Conservation (phyloP, 2,329 filamentous ascomycete species). For the Scolecobasidium constrictum region DNA sequence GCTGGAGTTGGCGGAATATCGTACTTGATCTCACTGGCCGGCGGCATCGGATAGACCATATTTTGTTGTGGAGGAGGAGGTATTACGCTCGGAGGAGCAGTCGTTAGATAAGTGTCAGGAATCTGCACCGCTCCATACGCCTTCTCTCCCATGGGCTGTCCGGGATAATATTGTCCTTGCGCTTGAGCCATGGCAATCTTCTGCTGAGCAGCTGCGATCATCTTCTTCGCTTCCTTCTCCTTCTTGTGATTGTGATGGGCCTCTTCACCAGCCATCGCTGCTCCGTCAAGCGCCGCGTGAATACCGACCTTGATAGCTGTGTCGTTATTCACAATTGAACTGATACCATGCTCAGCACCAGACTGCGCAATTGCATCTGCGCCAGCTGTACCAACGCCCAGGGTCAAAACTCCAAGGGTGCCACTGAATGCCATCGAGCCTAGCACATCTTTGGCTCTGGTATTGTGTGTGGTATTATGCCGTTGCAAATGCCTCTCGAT, state of each 20-base stretch:
- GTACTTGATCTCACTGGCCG: neutral
- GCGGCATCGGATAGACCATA: neutral
- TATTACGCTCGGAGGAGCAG: neutral
- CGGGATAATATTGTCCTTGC: neutral
- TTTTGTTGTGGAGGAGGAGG: neutral
- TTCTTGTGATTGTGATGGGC: conserved; percentile 1
- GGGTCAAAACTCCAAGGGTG: conserved; percentile 1
- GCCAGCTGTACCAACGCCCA: conserved; percentile 1
- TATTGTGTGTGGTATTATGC: conserved; percentile 4
- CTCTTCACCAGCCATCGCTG: neutral
- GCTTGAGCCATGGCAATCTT: neutral
- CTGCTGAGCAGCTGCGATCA: neutral
- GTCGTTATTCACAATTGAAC: conserved; percentile 4
- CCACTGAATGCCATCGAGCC: conserved; percentile 1
- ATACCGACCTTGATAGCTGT: conserved; percentile 3
- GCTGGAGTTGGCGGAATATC: neutral
- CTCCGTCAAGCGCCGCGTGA: conserved; percentile 1
- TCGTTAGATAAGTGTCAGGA: neutral
- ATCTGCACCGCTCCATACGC: neutral
- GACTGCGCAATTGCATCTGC: neutral
- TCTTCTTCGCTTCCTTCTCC: neutral
- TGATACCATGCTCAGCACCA: conserved; percentile 4
- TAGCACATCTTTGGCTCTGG: neutral
- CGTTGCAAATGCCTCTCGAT: conserved; percentile 6
- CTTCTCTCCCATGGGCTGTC: neutral